Base-by-base conservation (phyloP, 495 filamentous ascomycete genomes). In the Halenospora varia region DNA sequence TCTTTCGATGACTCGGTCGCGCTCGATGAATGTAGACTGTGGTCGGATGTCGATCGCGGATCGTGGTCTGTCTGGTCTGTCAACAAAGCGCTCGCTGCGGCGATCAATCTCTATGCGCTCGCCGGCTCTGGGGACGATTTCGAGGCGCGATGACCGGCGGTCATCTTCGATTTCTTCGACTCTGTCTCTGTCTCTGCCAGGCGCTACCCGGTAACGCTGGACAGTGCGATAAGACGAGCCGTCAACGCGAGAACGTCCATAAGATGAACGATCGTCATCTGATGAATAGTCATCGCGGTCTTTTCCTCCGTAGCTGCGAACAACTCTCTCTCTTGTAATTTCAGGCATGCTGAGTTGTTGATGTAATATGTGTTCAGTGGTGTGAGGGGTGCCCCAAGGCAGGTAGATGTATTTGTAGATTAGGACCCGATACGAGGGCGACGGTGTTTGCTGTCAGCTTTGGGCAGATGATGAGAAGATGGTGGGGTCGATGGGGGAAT, bases 191-290 rank as follows among this genome's bases (percentile, higher is more conserved):
- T 29, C 59, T 54, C 71, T 68, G 48, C 70, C 59, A 47, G 76
- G 75, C 10, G 68, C 69, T 11, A 69, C 79, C 50, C 81, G 80
- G 68, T 84, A 84, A 39, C 77, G 74, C 65, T 77, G 77, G 29
- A 82, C 75, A 3, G 77, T 81, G 24, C 75, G 79, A 56, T 69
- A 67, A 55, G 57, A 60, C 11, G 22, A 40, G 25, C 44, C 50
- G n/a, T 57, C 48, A 11, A 26, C 22, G 2, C 23, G 6, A 13
- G 18, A 15, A 42, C 24, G 51, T 23, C 46, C 54, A n/a, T 29
- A 48, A 39, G 41, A 39, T 39, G 56, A 77, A 48, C 68, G 69
- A 22, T 79, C 76, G 39, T 81, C 78, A 58, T 72, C 72, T 2
- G 72, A 74, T 35, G 74, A 70, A 4, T 70, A 77, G n/a, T 71